Percentiles rank a stretch among this genome's conserved stretches.
Evolutionary conservation across 78 protist species (phyloP).

Genomic region (slime mould (Dictyostelium discoideum)): dicty_2.7 NC_007089.4:287501-288000

Average conservation of each 20-base stretch:
- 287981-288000: slow-evolving; percentile 34
- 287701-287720: slow-evolving; percentile 56
- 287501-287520: slow-evolving; percentile 25
- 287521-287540: background rate
- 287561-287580: slow-evolving; percentile 39
- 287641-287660: slow-evolving; percentile 61
- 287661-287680: slow-evolving; percentile 77
- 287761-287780: slow-evolving; percentile 80
- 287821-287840: slow-evolving; percentile 45
- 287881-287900: slow-evolving; percentile 68
- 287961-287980: slow-evolving; percentile 68
- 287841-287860: slow-evolving; percentile 70
- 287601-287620: slow-evolving; percentile 76
- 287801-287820: slow-evolving; percentile 77
- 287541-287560: slow-evolving; percentile 32
- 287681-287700: slow-evolving; percentile 76
- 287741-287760: slow-evolving; percentile 86
- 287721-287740: slow-evolving; percentile 79
- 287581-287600: slow-evolving; percentile 41
- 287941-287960: slow-evolving; percentile 48
- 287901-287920: slow-evolving; percentile 73
- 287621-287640: slow-evolving; percentile 79
- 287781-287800: slow-evolving; percentile 71
- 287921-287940: slow-evolving; percentile 60
- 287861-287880: slow-evolving; percentile 68